A percentile compares a stretch with the other conserved stretches of the same genome.
phyloP scores from a whole-genome alignment of 2,329 filamentous ascomycete genomes.

The Cordyceps farinosa region DNA sequence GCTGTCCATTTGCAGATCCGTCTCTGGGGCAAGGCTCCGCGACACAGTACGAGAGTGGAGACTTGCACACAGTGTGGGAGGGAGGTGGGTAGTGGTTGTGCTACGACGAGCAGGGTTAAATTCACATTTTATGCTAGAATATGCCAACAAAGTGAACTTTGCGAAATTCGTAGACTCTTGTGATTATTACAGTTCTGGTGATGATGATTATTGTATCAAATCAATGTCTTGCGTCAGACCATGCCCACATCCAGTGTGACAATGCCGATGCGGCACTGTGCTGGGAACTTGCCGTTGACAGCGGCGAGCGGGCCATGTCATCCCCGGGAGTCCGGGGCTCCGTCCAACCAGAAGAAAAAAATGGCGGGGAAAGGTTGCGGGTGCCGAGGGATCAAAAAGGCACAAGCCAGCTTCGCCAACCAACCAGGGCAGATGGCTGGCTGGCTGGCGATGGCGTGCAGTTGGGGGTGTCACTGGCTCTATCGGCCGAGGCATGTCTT shows the following conservation, averaged over 20 bases:
- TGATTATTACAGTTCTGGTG: too few species aligned
- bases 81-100: neutral
- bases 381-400: conserved; percentile 3
- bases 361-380: conserved; percentile 2
- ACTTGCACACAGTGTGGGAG: neutral
- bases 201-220: too few species aligned
- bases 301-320: neutral
- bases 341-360: neutral
- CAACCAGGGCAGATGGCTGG: neutral
- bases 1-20: conserved; percentile 2
- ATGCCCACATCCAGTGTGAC: neutral
- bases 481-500: neutral
- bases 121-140: too few species aligned
- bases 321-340: neutral
- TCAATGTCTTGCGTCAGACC: neutral
- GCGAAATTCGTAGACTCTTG: too few species aligned
- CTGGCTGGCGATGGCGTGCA: neutral
- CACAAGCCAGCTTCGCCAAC: too few species aligned
- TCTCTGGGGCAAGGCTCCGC: neutral
- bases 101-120: too few species aligned
- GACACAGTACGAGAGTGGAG: neutral
- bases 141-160: too few species aligned
- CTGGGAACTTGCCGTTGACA: neutral
- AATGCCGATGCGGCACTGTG: neutral
- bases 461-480: neutral